These are phyloP conservation scores for Amauroascus niger DNA, from an alignment of 2,329 filamentous ascomycete species.

Conservation along the genomic window DNA sequence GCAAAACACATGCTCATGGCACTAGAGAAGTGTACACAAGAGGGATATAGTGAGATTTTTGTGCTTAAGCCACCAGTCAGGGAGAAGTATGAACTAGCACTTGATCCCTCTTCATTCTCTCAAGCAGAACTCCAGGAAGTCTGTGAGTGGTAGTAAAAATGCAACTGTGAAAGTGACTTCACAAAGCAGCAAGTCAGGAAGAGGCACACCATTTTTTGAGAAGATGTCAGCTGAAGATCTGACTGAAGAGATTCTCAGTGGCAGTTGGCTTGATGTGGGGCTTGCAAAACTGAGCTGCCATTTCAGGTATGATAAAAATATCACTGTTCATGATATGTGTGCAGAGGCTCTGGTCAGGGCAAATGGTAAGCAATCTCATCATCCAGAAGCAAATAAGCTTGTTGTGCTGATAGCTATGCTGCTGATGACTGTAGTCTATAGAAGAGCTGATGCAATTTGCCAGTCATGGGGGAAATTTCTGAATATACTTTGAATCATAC, in stretches of 20 bases:
- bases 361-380: constrained; percentile 4
- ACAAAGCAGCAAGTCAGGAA: too few relatives aligned
- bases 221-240: too few relatives aligned
- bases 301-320: not conserved
- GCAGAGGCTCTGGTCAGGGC: constrained; percentile 3
- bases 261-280: too few relatives aligned
- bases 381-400: not conserved
- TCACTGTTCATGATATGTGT: not conserved
- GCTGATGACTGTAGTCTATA: not conserved
- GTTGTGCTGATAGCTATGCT: not conserved
- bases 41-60: constrained; percentile 3
- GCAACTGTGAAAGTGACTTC: too few relatives aligned
- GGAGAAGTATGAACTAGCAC: constrained; percentile 8
- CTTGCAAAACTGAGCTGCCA: not conserved
- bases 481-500: not conserved
- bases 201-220: too few relatives aligned
- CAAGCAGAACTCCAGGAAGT: not conserved
- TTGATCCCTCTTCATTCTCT: not conserved
- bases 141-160: too few relatives aligned
- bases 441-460: not conserved
- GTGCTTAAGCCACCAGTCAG: constrained; percentile 3
- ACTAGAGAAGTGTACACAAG: not conserved
- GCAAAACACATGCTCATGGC: not conserved
- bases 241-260: too few relatives aligned
- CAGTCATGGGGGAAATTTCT: not conserved